Evolutionary conservation across 2,329 filamentous ascomycete genomes (phyloP).

Genomic region (Aspergillus fructus): DNA sequence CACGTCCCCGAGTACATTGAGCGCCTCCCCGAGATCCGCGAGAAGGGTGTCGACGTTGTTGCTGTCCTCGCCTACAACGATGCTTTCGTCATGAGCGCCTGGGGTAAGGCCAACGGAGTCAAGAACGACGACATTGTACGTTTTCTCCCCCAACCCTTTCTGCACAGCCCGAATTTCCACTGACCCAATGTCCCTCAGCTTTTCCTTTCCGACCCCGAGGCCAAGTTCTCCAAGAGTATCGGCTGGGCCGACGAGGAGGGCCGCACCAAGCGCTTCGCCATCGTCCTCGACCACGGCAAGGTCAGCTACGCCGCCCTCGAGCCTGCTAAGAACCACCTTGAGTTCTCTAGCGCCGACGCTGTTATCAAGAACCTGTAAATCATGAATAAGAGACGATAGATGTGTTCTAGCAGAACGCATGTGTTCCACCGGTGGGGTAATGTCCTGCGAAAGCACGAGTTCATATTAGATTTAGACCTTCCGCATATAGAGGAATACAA

Average conservation of each 20-base stretch:
- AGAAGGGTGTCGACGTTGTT: slow-evolving; percentile 79
- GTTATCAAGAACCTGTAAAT: slow-evolving; percentile 41
- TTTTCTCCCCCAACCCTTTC: slow-evolving; percentile 9
- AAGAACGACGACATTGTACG: slow-evolving; percentile 67
- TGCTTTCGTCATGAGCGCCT: slow-evolving; percentile 81
- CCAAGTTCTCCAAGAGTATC: slow-evolving; percentile 73
- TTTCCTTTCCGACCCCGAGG: slow-evolving; percentile 72
- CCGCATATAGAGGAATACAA: slow-evolving; percentile 22
- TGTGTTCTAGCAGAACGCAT: slow-evolving; percentile 15
- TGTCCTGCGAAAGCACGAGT: slow-evolving; percentile 14
- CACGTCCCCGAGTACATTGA: slow-evolving; percentile 80
- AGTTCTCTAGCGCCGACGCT: slow-evolving; percentile 43
- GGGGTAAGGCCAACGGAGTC: slow-evolving; percentile 83
- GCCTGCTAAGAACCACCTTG: slow-evolving; percentile 42
- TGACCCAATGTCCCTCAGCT: slow-evolving; percentile 46
- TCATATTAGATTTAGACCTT: slow-evolving; percentile 22
- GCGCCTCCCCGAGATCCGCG: slow-evolving; percentile 68
- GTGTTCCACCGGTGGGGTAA: slow-evolving; percentile 19
- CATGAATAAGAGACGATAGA: slow-evolving; percentile 13
- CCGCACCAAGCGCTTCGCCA: slow-evolving; percentile 74
- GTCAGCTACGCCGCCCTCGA: slow-evolving; percentile 78
- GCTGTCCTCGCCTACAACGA: slow-evolving; percentile 84
- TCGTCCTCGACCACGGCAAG: slow-evolving; percentile 81
- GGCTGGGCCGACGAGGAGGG: slow-evolving; percentile 73
- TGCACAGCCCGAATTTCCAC: neutral